Evolutionary conservation across 2,329 filamentous ascomycete genomes (phyloP).

Genomic region (Claviceps pusilla): DNA sequence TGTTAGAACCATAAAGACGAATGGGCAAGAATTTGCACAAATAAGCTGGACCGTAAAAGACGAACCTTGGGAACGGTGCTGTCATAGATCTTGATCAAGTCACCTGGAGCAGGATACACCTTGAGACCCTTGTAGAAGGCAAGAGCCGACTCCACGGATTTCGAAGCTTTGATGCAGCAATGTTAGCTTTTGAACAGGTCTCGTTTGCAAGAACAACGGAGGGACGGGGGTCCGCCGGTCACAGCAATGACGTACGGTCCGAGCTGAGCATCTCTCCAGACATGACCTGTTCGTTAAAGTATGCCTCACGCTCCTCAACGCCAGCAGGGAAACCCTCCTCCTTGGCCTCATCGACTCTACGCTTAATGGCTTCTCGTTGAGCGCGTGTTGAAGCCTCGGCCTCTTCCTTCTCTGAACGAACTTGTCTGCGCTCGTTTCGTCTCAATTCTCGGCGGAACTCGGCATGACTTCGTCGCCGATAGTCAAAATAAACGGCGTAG

Average conservation of each 20-base stretch:
- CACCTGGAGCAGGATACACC: constrained; percentile 86
- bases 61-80: constrained; percentile 89
- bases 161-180: constrained; percentile 35
- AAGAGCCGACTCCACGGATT: constrained; percentile 68
- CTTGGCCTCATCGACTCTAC: constrained; percentile 64
- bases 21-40: too few species aligned
- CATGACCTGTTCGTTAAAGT: constrained; percentile 93
- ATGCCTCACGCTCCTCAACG: constrained; percentile 85
- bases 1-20: neutral
- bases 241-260: constrained; percentile 45
- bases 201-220: neutral
- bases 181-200: neutral
- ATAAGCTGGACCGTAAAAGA: neutral
- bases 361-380: constrained; percentile 61
- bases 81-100: constrained; percentile 93
- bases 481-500: constrained; percentile 56
- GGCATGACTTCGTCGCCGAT: constrained; percentile 46
- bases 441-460: constrained; percentile 55
- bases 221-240: neutral
- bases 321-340: constrained; percentile 83
- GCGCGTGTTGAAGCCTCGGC: constrained; percentile 48
- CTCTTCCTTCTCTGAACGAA: constrained; percentile 56
- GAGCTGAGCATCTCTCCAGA: constrained; percentile 69
- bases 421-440: constrained; percentile 60
- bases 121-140: constrained; percentile 98